Percentiles rank a stretch among this genome's conserved stretches.
These are phyloP conservation scores for Lactarius evosmus DNA, from an alignment of 768 basidiomycete species.

Conservation along the genomic window DNA sequence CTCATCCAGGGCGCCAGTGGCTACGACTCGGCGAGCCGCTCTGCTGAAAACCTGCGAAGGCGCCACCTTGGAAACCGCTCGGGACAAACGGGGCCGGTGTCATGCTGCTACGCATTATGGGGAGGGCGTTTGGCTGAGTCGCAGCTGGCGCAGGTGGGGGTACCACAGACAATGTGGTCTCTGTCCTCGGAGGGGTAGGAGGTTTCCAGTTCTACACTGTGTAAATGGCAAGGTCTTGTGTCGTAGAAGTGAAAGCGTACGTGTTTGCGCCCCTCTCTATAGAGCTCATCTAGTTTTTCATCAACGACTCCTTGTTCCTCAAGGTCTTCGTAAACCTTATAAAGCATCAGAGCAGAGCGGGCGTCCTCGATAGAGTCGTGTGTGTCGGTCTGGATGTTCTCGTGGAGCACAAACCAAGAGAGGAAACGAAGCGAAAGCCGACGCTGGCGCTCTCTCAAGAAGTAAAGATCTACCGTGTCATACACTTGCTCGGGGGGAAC, in stretches of 20 bases:
- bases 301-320: conserved; percentile 79
- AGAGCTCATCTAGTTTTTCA: conserved; percentile 81
- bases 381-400: conserved; percentile 89
- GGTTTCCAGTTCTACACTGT: conserved; percentile 53
- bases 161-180: conserved; percentile 6
- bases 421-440: conserved; percentile 90
- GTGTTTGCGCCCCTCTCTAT: conserved; percentile 71
- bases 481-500: conserved; percentile 95
- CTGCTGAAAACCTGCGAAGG: conserved; percentile 22
- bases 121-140: conserved; percentile 23
- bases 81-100: conserved; percentile 18
- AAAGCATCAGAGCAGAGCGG: conserved; percentile 77
- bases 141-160: conserved; percentile 21
- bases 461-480: conserved; percentile 98
- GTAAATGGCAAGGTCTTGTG: background rate
- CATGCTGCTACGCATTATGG: conserved; percentile 23
- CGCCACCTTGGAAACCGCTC: conserved; percentile 20
- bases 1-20: conserved; percentile 19
- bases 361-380: conserved; percentile 99
- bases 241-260: conserved; percentile 42
- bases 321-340: conserved; percentile 74
- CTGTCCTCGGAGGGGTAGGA: conserved; percentile 33
- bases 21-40: conserved; percentile 19
- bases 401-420: conserved; percentile 88
- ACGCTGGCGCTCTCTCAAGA: conserved; percentile 72